Percentiles rank a stretch among this genome's conserved stretches.
Evolutionary conservation across 345 rosid genomes (phyloP).

Genomic region (Aethionema arabicum): DNA sequence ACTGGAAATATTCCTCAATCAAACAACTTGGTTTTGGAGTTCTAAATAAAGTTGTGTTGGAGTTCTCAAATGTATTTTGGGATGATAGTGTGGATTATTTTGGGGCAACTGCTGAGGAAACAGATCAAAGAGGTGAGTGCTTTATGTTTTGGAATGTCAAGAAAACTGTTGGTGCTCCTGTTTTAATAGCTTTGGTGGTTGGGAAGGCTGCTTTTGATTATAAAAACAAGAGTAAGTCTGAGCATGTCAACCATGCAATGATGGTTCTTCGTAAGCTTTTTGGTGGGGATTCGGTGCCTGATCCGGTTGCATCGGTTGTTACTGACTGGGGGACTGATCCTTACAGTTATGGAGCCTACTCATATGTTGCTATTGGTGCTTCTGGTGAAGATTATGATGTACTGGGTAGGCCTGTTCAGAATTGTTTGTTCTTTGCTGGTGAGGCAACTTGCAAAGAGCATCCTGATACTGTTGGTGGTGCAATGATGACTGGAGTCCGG

Average conservation of each 20-base stretch:
- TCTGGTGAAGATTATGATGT: constrained; percentile 99
- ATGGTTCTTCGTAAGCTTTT: constrained; percentile 91
- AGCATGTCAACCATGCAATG: constrained; percentile 87
- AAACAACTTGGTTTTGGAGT: constrained; percentile 97
- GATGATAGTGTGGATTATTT: constrained; percentile 96
- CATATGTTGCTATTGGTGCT: constrained; percentile 97
- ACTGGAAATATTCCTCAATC: constrained; percentile 87
- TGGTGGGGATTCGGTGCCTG: constrained; percentile 86
- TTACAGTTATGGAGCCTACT: constrained; percentile 96
- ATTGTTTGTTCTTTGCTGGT: constrained; percentile 96
- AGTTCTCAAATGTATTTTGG: constrained; percentile 93
- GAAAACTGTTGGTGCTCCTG: constrained; percentile 98
- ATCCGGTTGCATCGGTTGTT: constrained; percentile 95
- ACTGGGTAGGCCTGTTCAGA: constrained; percentile 89
- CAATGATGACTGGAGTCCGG: constrained; percentile 97
- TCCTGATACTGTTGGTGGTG: constrained; percentile 99
- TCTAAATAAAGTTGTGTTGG: constrained; percentile 91
- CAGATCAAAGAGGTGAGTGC: constrained; percentile 82
- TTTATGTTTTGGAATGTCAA: constrained; percentile 99
- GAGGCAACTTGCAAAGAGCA: constrained; percentile 99
- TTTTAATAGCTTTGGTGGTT: constrained; percentile 92
- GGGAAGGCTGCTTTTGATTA: constrained; percentile 95
- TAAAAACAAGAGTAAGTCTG: constrained; percentile 59
- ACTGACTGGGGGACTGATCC: constrained; percentile 99
- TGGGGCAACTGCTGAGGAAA: constrained; percentile 98